Base-by-base conservation (phyloP, 192 early-diverging fungal species). In the Backusella liffmaniae region DNA sequence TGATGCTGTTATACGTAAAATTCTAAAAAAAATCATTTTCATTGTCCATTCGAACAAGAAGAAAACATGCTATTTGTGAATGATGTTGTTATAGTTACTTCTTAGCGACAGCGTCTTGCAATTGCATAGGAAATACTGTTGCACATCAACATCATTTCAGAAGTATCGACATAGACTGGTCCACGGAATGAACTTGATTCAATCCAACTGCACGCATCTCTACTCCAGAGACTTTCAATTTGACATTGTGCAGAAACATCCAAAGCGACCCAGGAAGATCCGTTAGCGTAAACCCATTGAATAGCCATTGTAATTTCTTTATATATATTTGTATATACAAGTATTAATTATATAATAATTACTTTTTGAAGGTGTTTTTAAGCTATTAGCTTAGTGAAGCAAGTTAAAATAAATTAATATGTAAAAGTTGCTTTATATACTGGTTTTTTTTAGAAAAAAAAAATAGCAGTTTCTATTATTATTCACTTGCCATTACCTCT, bases 211-310 rank as follows among this genome's bases (percentile, higher is more conserved):
- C 37, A 70, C 26, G 36, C 18, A 44, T 70, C 39, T 5, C 36
- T n/a, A 12, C 35, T 42, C 69, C 69, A 70, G 26, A 70, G 15
- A 30, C 41, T 70, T 32, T 70, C 69, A 44, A 70, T 44, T 42
- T 70, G 69, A 10, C 29, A 9, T 30, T 70, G 69, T 23, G 69
- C 37, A 12, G 9, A 5, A 23, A 29, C 13, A 42, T 70, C 69
- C 34, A 70, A 37, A 26, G 69, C 39, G 39, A 70, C 41, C 69
- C 69, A 70, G 37, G 21, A 35, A 44, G 69, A 70, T 26, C 69
- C 69, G 15, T 70, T 44, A 26, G 69, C 69, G 21, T 44, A 70
- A 70, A 44, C 36, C 69, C 69, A 70, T 70, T 70, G 39, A 70
- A 70, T 21, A 30, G 69, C 10, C 35, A 41, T 72, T 15, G 18